Evolutionary conservation across 176 grass and related monocot genomes (phyloP), one percentile per base, ranked within the genome.

Genomic region (Panicum miliaceum): DNA sequence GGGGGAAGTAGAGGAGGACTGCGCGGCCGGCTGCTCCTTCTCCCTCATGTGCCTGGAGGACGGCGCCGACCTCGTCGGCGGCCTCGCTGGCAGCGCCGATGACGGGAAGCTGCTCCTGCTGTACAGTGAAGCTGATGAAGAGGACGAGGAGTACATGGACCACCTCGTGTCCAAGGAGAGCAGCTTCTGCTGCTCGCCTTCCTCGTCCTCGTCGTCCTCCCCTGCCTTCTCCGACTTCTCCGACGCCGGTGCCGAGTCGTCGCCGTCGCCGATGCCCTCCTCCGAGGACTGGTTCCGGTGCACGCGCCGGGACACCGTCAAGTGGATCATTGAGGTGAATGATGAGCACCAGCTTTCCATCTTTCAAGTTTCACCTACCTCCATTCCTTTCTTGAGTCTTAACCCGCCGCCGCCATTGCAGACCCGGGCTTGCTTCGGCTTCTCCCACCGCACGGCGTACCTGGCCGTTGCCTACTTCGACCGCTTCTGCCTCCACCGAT

Each of bases 31-130:
- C 23, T 74, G 81, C 60, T 84, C 87, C 32, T 59, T 92, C 83
- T 94, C 92, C 66, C 92, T 97, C 47, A 81, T 94, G 81, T 97
- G 94, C 84, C 88, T 94, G 32, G 92, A 97, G 68, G 84, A 97
- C 59, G 67, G 85, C 86, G 32, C 80, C 34, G 86, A 85, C 57
- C 80, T 97, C 43, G 86, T 77, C 15, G 81, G 27, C 61, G 59
- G 16, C 73, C 43, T 73, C 50, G 27, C 45, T 25, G 66, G 27
- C 8, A 19, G 43, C 60, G 64, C 47, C 5, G 56, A 6, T 6
- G 71, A 25, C 3, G 46, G 42, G 5, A 11, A 52, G 7, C 57
- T 75, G 5, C 32, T 80, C 43, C 0, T 74, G 29, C 15, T 86
- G 14, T 80, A 59, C 57, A 66, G 59, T 3, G 60, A 26, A 37